A percentile compares a stretch with the other conserved stretches of the same genome.
Evolutionary conservation across 352 stramenopile genomes (phyloP).

Genomic region (Pythium aristosporum): DNA sequence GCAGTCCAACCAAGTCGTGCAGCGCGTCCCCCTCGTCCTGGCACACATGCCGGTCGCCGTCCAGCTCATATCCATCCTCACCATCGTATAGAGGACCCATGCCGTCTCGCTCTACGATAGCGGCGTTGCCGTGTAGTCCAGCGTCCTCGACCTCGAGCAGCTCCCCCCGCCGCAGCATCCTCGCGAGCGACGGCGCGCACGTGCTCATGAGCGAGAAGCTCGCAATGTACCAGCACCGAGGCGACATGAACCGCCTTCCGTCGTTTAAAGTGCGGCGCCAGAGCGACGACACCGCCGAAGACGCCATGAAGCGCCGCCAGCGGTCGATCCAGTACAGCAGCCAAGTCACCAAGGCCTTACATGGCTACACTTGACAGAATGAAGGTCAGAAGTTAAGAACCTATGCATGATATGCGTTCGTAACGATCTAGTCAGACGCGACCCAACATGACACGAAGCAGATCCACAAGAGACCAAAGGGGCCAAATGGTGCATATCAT

Average conservation of each 20-base stretch:
- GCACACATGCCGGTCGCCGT: background rate
- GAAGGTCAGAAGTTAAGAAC: background rate
- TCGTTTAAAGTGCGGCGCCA: conserved; percentile 44
- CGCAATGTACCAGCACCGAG: conserved; percentile 39
- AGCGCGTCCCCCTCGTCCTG: conserved; percentile 1
- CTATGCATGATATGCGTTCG: background rate
- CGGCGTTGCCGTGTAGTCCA: conserved; percentile 7
- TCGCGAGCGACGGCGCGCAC: conserved; percentile 46
- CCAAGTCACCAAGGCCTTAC: conserved; percentile 5
- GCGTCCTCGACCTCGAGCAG: conserved; percentile 2
- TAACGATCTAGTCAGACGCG: conserved; percentile 1
- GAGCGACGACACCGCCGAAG: conserved; percentile 30
- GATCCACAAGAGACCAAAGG: background rate
- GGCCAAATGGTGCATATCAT: conserved; percentile 84
- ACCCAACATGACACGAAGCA: conserved; percentile 10
- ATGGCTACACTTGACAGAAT: conserved; percentile 19
- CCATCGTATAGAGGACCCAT: background rate
- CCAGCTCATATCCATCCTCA: background rate
- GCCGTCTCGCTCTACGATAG: background rate
- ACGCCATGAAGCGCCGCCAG: conserved; percentile 37
- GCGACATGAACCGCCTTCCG: conserved; percentile 26
- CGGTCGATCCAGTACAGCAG: conserved; percentile 23
- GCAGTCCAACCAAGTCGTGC: conserved; percentile 4
- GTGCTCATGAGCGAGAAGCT: conserved; percentile 58
- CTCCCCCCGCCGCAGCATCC: conserved; percentile 41